Evolutionary conservation across 2,329 filamentous ascomycete species (phyloP).

Genomic region (Epichloe brachyelytri): DNA sequence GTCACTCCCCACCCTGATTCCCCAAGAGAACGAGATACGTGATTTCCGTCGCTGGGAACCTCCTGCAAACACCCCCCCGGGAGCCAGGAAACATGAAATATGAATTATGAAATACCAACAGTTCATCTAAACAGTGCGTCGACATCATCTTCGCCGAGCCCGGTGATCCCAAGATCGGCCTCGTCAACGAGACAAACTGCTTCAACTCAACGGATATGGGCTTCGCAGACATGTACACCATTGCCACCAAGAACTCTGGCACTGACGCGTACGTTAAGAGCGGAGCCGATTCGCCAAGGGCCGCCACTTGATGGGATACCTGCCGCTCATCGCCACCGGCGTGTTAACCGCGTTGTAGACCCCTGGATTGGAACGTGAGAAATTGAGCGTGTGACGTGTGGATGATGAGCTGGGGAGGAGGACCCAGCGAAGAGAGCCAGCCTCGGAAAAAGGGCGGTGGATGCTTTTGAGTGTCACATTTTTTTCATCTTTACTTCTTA

Average conservation of each 20-base stretch:
- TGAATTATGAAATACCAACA: not conserved
- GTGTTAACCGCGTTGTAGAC: conserved; percentile 26
- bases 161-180: conserved; percentile 48
- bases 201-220: conserved; percentile 71
- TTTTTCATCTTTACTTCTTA: not conserved
- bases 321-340: conserved; percentile 27
- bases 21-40: not conserved
- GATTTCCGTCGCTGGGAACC: too few species aligned
- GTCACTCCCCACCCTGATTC: conserved; percentile 18
- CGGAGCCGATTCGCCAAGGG: conserved; percentile 12
- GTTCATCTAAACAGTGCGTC: conserved; percentile 52
- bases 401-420: conserved; percentile 1
- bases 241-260: conserved; percentile 35
- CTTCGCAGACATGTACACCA: conserved; percentile 66
- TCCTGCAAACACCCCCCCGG: too few species aligned
- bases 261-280: conserved; percentile 19
- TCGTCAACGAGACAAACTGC: conserved; percentile 74
- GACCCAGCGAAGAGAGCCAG: not conserved
- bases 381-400: not conserved
- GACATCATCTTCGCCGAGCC: conserved; percentile 86
- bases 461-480: not conserved
- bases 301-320: conserved; percentile 24
- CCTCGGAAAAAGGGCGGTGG: not conserved
- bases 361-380: not conserved
- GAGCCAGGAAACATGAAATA: not conserved